A percentile compares a stretch with the other conserved stretches of the same genome.
These are phyloP conservation scores for Hypoxylon fuscum DNA, from an alignment of 495 filamentous ascomycete species.

Conservation along the genomic window DNA sequence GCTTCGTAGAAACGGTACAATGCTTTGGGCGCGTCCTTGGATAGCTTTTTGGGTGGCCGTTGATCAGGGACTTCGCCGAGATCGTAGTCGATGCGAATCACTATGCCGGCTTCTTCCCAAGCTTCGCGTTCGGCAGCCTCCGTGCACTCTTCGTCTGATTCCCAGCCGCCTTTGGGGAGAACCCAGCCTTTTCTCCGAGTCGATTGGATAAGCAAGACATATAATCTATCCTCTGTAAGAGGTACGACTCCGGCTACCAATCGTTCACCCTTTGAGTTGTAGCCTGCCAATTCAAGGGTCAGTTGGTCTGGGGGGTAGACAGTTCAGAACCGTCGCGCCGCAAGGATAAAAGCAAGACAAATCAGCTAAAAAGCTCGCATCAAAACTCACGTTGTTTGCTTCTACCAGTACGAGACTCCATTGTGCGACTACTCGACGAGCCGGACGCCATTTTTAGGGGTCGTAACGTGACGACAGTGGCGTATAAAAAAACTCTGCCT, in stretches of 20 bases:
- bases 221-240: slow-evolving; percentile 65
- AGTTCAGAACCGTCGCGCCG: slow-evolving; percentile 29
- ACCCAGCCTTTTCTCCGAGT: slow-evolving; percentile 90
- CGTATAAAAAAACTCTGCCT: slow-evolving; percentile 27
- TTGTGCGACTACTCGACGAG: slow-evolving; percentile 64
- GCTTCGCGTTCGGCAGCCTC: slow-evolving; percentile 77
- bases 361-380: slow-evolving; percentile 33
- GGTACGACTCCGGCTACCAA: slow-evolving; percentile 96
- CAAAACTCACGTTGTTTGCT: slow-evolving; percentile 79
- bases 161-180: slow-evolving; percentile 97
- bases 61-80: slow-evolving; percentile 86
- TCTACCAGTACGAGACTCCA: slow-evolving; percentile 80
- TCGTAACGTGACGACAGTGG: slow-evolving; percentile 18
- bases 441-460: slow-evolving; percentile 44
- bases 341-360: slow-evolving; percentile 35
- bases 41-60: slow-evolving; percentile 66
- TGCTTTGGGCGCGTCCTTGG: slow-evolving; percentile 74
- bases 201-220: slow-evolving; percentile 93
- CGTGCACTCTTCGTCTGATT: slow-evolving; percentile 80
- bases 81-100: slow-evolving; percentile 80
- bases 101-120: slow-evolving; percentile 97
- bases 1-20: slow-evolving; percentile 91
- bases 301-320: slow-evolving; percentile 49
- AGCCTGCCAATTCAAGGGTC: slow-evolving; percentile 69
- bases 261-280: slow-evolving; percentile 89